Base-by-base conservation (phyloP, 2,329 filamentous ascomycete species). In the Daldinia sp. region DNA sequence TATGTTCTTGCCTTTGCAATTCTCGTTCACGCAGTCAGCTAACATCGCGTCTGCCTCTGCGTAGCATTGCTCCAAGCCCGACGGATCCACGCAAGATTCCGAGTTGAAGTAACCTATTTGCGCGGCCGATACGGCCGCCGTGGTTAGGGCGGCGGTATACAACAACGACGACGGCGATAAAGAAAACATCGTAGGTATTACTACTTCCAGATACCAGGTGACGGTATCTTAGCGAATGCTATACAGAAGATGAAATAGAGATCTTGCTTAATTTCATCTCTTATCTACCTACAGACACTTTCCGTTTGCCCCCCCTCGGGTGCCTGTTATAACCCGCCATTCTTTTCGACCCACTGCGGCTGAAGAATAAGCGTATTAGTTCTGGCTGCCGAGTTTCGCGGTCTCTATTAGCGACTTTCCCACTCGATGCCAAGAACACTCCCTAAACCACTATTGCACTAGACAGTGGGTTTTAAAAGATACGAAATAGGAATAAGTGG, bases 51-150 rank as follows among this genome's bases (percentile, higher is more conserved):
- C 23, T 51, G 28, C 48, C 2, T 51, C 48, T 15, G 10, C 26
- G n/a, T 51, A 51, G 26, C 48, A 51, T 51, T 51, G 48, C n/a
- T 30, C 48, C 23, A 51, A 18, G 12, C 48, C 48, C 10, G 26
- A n/a, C 15, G 48, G 48, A 30, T 51, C 48, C 2, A 51, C 26
- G n/a, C 48, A 51, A 30, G 48, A 51, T 30, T 30, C 23, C 23
- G 48, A 51, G 26, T 51, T 20, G 4, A 51, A 51, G 18, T 51
- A 51, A 5, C 48, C 48, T 5, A 51, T 12, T 15, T 28, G 18
- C 13, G 23, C 48, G 6, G 23, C 48, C 5, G 46, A 50, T 50
- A 30, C 46, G 23, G 48, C 26, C 20, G 9, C 46, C 13, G 20
- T 15, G 3, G 48, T 18, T 12, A 51, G 6, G 6, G 42, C 42